Evolutionary conservation across 305 asterid genomes (phyloP).

Genomic region (Solanum aculeatissimum): DNA sequence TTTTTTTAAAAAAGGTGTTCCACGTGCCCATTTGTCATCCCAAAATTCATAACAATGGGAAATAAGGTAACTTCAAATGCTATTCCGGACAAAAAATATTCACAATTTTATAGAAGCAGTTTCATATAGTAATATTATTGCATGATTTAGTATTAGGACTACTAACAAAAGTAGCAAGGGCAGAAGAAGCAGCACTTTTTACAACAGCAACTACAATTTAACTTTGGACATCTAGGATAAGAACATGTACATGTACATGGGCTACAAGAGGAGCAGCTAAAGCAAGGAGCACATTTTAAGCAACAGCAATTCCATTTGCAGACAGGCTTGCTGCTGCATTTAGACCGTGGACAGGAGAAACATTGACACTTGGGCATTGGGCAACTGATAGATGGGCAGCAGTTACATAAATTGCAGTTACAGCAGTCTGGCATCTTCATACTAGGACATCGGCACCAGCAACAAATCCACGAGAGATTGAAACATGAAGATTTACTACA

Average conservation of each 20-base stretch:
- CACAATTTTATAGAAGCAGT: not conserved
- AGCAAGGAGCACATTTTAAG: slow-evolving; percentile 28
- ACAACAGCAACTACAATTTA: slow-evolving; percentile 39
- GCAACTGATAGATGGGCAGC: slow-evolving; percentile 29
- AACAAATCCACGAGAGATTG: slow-evolving; percentile 31
- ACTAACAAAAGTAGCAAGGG: slow-evolving; percentile 22
- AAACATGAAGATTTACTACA: slow-evolving; percentile 43
- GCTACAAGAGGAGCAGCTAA: slow-evolving; percentile 18
- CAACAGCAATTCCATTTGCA: slow-evolving; percentile 27
- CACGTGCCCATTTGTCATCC: not conserved
- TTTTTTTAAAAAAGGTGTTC: too few species aligned
- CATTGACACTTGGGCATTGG: slow-evolving; percentile 31
- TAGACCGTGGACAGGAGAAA: slow-evolving; percentile 19
- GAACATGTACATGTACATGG: slow-evolving; percentile 28
- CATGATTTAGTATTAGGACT: slow-evolving; percentile 22
- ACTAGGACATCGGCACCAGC: slow-evolving; percentile 26
- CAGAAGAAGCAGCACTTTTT: slow-evolving; percentile 22
- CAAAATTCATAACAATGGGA: not conserved
- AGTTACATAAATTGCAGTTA: slow-evolving; percentile 22
- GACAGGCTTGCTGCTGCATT: slow-evolving; percentile 15
- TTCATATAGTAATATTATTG: not conserved
- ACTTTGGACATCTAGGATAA: slow-evolving; percentile 34
- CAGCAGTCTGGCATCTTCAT: slow-evolving; percentile 25
- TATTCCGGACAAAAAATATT: not conserved
- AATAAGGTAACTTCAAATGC: not conserved